Percentiles rank a stretch among this genome's conserved stretches.
phyloP scores from a whole-genome alignment of 202 grass and related monocot species.

The Alloteropsis angusta region DNA sequence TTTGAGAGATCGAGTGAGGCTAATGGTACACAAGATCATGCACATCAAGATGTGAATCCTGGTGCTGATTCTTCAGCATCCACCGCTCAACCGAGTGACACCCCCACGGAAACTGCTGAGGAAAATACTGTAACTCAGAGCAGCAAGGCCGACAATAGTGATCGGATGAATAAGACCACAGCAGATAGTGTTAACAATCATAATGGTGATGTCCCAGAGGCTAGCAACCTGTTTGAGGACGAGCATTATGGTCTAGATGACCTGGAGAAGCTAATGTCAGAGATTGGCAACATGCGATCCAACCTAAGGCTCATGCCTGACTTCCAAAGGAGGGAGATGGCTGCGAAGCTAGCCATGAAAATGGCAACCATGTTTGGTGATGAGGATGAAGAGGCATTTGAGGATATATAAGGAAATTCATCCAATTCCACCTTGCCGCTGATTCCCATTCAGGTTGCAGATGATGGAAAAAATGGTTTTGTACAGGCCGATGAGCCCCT shows the following conservation, averaged over 20 bases:
- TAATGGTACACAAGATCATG: slow-evolving; percentile 17
- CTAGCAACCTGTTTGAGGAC: slow-evolving; percentile 29
- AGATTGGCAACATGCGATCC: slow-evolving; percentile 75
- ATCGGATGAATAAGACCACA: slow-evolving; percentile 1
- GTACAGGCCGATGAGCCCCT: neutral
- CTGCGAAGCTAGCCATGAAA: slow-evolving; percentile 75
- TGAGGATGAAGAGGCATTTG: slow-evolving; percentile 45
- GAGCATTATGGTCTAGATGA: slow-evolving; percentile 74
- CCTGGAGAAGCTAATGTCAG: slow-evolving; percentile 76
- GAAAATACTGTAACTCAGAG: slow-evolving; percentile 15
- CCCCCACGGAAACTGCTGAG: slow-evolving; percentile 25
- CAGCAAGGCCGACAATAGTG: neutral
- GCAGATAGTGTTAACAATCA: neutral
- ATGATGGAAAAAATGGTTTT: neutral
- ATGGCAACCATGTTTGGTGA: slow-evolving; percentile 87
- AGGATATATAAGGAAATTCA: slow-evolving; percentile 12
- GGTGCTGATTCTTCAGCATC: slow-evolving; percentile 1
- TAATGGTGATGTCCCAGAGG: slow-evolving; percentile 15
- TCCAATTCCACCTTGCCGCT: neutral
- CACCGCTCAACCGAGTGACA: slow-evolving; percentile 23
- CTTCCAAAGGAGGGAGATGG: slow-evolving; percentile 89
- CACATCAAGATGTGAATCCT: slow-evolving; percentile 1
- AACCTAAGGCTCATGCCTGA: slow-evolving; percentile 87
- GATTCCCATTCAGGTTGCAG: neutral
- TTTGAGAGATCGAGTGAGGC: slow-evolving; percentile 28